A percentile compares a stretch with the other conserved stretches of the same genome.
Conservation (phyloP, 148 eudicot genomes). For the Oxyria digyna region DNA sequence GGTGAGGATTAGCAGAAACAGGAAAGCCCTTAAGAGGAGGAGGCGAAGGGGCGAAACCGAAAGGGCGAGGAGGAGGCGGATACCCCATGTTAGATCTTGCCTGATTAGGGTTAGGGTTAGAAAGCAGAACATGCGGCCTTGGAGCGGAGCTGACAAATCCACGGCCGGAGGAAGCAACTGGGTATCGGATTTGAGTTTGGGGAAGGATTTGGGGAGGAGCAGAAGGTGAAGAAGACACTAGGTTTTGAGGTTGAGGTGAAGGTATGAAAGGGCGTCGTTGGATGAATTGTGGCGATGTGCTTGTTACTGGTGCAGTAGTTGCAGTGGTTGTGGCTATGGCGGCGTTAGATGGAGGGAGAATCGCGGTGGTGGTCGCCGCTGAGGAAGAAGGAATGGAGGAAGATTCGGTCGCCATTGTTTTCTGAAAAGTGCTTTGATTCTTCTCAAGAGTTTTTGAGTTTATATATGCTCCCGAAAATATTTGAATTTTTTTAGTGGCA, state of each 20-base stretch:
- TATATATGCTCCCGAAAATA: neutral
- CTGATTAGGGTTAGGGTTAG: slow-evolving; percentile 5
- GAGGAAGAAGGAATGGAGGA: neutral
- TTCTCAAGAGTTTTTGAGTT: neutral
- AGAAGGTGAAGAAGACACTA: neutral
- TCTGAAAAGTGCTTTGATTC: neutral
- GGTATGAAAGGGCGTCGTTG: neutral
- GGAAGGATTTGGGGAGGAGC: no score
- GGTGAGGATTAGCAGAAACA: slow-evolving; percentile 8
- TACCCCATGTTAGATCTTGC: neutral
- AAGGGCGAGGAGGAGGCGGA: slow-evolving; percentile 8
- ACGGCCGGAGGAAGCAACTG: slow-evolving; percentile 3
- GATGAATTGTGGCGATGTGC: neutral
- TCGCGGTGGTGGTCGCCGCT: neutral
- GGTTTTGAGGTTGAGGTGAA: neutral
- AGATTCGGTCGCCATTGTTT: neutral
- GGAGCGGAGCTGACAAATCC: neutral
- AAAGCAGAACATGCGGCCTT: neutral
- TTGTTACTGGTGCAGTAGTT: neutral
- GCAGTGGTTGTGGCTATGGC: neutral
- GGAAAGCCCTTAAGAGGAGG: slow-evolving; percentile 5
- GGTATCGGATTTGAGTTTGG: slow-evolving; percentile 1
- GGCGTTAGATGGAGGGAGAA: no score
- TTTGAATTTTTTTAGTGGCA: neutral
- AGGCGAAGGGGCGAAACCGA: neutral